Evolutionary conservation across 2,329 filamentous ascomycete genomes (phyloP).

Genomic region (Dissoconium aciculare): DNA sequence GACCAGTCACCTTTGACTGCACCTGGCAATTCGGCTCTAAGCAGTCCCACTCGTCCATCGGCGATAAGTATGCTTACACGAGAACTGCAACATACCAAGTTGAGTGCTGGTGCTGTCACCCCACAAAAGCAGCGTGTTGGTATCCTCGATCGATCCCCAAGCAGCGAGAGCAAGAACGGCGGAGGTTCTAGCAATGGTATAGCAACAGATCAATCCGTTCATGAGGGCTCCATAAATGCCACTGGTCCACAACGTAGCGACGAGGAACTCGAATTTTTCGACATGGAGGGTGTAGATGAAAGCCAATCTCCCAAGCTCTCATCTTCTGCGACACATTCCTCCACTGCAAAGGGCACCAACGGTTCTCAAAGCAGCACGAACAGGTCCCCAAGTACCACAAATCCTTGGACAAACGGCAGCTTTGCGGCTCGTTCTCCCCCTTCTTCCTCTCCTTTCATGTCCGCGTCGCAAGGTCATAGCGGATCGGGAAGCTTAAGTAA

Average conservation of each 20-base stretch:
- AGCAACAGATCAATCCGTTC: too few relatives aligned
- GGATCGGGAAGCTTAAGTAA: too few relatives aligned
- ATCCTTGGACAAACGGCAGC: background rate
- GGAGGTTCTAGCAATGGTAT: too few relatives aligned
- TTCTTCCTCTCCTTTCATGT: too few relatives aligned
- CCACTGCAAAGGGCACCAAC: conserved; percentile 3
- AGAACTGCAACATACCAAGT: conserved; percentile 27
- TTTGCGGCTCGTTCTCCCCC: background rate
- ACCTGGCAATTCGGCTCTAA: conserved; percentile 22
- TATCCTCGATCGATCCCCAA: conserved; percentile 13
- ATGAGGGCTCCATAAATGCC: too few relatives aligned
- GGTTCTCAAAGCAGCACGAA: background rate
- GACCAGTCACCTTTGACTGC: conserved; percentile 26
- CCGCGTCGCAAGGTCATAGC: too few relatives aligned
- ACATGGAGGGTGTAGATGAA: conserved; percentile 13
- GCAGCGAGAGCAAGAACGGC: conserved; percentile 13
- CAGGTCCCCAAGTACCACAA: too few relatives aligned
- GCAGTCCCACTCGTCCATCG: conserved; percentile 41
- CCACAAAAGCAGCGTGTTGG: conserved; percentile 5
- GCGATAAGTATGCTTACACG: conserved; percentile 49
- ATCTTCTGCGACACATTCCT: too few relatives aligned
- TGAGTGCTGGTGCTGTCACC: conserved; percentile 21
- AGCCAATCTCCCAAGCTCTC: conserved; percentile 4
- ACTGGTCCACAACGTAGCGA: conserved; percentile 15
- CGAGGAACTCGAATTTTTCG: conserved; percentile 13